phyloP scores from a whole-genome alignment of 306 rosid species.

The Dalbergia oliveri region DNA sequence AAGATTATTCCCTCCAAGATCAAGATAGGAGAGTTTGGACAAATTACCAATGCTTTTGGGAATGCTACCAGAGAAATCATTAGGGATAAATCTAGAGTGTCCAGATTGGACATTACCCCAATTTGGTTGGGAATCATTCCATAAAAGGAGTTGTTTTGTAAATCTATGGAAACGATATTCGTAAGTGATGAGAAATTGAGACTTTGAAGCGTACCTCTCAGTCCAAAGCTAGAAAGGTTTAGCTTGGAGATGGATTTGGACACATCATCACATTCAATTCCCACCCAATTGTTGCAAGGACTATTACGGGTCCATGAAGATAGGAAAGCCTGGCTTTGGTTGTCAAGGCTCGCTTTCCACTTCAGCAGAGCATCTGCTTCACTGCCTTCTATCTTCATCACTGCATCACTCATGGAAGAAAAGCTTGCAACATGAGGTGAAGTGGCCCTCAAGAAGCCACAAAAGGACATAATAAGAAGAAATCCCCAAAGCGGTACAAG shows the following conservation, averaged over 20 bases:
- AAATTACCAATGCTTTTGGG: too few species aligned
- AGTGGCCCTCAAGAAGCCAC: too few species aligned
- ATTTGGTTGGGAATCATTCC: too few species aligned
- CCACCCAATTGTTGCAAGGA: conserved; percentile 34
- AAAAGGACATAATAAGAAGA: too few species aligned
- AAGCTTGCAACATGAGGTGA: too few species aligned
- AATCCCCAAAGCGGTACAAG: too few species aligned
- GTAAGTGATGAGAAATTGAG: conserved; percentile 39
- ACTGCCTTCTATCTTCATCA: not conserved
- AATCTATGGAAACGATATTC: not conserved
- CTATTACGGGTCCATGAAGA: conserved; percentile 30
- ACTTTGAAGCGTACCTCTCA: conserved; percentile 39
- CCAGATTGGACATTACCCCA: too few species aligned
- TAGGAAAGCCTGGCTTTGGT: conserved; percentile 16
- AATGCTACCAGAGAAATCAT: too few species aligned
- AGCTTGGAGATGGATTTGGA: not conserved
- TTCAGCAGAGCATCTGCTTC: conserved; percentile 37
- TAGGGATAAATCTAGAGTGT: too few species aligned
- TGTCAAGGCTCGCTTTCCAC: conserved; percentile 40
- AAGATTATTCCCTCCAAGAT: too few species aligned
- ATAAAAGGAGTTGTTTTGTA: too few species aligned
- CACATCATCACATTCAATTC: conserved; percentile 21
- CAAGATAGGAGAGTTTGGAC: too few species aligned
- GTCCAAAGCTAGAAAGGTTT: not conserved
- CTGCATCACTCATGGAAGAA: not conserved